Conservation (phyloP, 345 rosid species). For the Gossypium herbaceum region DNA sequence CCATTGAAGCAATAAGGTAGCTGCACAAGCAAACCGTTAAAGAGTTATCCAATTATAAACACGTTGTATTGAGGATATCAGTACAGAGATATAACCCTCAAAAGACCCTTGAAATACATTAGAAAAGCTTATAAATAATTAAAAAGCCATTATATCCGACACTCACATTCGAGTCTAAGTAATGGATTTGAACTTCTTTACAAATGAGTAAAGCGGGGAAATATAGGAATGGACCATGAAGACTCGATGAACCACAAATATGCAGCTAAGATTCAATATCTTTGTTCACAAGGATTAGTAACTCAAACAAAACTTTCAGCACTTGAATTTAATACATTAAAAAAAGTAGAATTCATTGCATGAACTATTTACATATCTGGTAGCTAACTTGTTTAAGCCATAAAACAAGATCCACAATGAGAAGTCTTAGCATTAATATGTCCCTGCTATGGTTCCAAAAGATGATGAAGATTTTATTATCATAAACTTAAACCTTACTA, state of each 20-base stretch:
- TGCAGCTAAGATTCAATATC: neutral
- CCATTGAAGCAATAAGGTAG: constrained; percentile 84
- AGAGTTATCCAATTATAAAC: neutral
- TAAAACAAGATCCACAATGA: neutral
- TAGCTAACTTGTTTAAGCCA: neutral
- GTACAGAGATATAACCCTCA: too few species aligned
- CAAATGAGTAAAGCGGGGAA: neutral
- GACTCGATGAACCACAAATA: too few species aligned
- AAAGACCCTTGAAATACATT: too few species aligned
- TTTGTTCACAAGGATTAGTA: neutral
- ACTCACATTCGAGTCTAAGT: neutral
- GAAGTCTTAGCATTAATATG: neutral
- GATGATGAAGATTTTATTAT: neutral
- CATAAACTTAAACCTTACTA: neutral
- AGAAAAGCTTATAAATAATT: too few species aligned
- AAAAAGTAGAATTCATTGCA: neutral
- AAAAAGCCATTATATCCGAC: neutral
- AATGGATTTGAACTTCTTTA: neutral
- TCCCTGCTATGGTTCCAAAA: neutral
- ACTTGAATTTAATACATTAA: neutral
- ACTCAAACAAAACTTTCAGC: neutral
- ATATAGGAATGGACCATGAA: neutral
- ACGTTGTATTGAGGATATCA: too few species aligned
- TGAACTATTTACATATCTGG: neutral
- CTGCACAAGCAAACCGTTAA: constrained; percentile 37